These are phyloP conservation scores for Naganishia sp. DNA, from an alignment of 1,284 basidiomycete genomes.

Conservation along the genomic window DNA sequence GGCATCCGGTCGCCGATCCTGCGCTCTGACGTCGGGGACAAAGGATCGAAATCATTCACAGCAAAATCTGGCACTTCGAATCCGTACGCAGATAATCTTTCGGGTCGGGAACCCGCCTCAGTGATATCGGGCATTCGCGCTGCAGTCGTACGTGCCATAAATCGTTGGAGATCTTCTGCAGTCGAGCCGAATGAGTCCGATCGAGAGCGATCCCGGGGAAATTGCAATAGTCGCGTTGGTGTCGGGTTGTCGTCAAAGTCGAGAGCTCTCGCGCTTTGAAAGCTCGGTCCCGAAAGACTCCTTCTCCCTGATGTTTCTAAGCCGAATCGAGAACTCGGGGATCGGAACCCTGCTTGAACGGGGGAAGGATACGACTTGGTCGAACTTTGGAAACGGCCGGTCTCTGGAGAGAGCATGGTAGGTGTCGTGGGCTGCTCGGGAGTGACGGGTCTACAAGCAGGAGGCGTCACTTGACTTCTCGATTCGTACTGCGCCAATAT, in stretches of 20 bases:
- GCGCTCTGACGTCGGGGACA: no score
- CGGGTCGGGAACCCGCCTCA: background rate
- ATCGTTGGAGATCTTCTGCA: background rate
- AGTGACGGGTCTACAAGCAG: background rate
- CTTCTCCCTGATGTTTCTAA: slow-evolving; percentile 4
- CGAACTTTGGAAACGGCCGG: slow-evolving; percentile 16
- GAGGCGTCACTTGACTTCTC: slow-evolving; percentile 19
- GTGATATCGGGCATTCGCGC: background rate
- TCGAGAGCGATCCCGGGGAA: background rate
- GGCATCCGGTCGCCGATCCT: background rate
- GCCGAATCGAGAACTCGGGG: slow-evolving; percentile 25
- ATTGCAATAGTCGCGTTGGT: background rate
- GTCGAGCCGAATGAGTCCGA: slow-evolving; percentile 11
- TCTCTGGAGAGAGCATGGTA: slow-evolving; percentile 22
- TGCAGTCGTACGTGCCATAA: background rate
- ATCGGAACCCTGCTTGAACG: slow-evolving; percentile 28
- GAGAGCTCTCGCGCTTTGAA: slow-evolving; percentile 15
- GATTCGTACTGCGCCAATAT: slow-evolving; percentile 5
- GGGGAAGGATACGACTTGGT: slow-evolving; percentile 30
- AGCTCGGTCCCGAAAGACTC: slow-evolving; percentile 3
- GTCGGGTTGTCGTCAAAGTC: slow-evolving; percentile 14
- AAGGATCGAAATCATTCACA: background rate
- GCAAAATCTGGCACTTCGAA: slow-evolving; percentile 5
- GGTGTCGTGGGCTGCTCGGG: slow-evolving; percentile 17
- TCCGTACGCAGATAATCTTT: slow-evolving; percentile 7